Conservation (phyloP, 2,329 filamentous ascomycete genomes). For the Alternaria arbusti region DNA sequence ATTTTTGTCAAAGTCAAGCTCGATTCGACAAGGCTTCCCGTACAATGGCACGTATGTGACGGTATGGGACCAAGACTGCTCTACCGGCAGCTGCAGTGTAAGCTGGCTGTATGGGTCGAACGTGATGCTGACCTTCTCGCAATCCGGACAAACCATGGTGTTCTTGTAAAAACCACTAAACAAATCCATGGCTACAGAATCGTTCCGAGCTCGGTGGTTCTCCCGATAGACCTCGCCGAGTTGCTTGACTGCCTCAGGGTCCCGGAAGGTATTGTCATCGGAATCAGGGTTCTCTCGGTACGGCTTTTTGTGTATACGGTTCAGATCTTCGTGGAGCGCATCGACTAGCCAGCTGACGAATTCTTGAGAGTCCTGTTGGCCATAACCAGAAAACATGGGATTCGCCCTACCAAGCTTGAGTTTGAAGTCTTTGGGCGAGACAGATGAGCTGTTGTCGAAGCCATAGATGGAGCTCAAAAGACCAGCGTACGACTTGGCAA, state of each 20-base stretch:
- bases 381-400: constrained; percentile 88
- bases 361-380: constrained; percentile 96
- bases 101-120: constrained; percentile 98
- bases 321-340: constrained; percentile 92
- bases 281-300: constrained; percentile 98
- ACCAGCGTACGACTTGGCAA: constrained; percentile 82
- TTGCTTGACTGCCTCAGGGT: constrained; percentile 77
- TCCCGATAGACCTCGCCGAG: constrained; percentile 90
- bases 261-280: constrained; percentile 90
- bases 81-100: constrained; percentile 86
- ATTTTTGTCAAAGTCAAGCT: constrained; percentile 81
- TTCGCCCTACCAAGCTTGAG: constrained; percentile 79
- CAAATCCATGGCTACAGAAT: constrained; percentile 92
- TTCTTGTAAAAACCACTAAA: constrained; percentile 98
- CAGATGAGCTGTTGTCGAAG: constrained; percentile 68
- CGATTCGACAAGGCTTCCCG: constrained; percentile 71
- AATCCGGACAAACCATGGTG: constrained; percentile 88
- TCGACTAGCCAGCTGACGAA: constrained; percentile 95
- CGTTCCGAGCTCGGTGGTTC: constrained; percentile 89
- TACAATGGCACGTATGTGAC: constrained; percentile 81
- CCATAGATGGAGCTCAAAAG: constrained; percentile 81
- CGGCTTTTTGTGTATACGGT: constrained; percentile 91
- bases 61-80: constrained; percentile 77
- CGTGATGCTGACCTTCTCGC: constrained; percentile 95
- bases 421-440: constrained; percentile 84